Percentiles rank a stretch among this genome's conserved stretches.
Conservation (phyloP, 2,329 filamentous ascomycete genomes). For the Cytospora mali region DNA sequence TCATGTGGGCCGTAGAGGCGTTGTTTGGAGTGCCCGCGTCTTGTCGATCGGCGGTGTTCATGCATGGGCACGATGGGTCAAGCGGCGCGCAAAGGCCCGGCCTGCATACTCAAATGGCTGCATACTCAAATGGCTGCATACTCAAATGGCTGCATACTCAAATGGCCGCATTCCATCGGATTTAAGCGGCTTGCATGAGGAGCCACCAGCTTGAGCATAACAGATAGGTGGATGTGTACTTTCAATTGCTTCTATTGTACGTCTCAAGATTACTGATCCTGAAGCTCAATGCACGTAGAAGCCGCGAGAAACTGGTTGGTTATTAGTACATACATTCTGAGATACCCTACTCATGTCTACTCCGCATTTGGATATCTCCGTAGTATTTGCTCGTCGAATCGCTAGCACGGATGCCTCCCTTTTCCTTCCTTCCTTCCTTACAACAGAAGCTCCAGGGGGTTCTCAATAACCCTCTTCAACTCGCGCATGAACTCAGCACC, state of each 20-base stretch:
- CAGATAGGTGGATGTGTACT: neutral
- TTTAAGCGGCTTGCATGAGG: neutral
- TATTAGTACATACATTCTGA: constrained; percentile 29
- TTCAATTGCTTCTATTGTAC: constrained; percentile 6
- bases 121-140: too few relatives aligned
- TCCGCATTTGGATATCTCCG: constrained; percentile 36
- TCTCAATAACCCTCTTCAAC: constrained; percentile 97
- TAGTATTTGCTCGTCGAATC: constrained; percentile 36
- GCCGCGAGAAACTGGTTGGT: constrained; percentile 22
- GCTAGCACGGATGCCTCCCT: constrained; percentile 40
- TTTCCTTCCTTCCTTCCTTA: constrained; percentile 55
- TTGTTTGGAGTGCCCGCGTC: too few relatives aligned
- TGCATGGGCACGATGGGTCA: neutral
- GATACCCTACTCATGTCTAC: constrained; percentile 17
- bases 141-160: too few relatives aligned
- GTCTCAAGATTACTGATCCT: neutral
- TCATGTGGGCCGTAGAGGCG: neutral
- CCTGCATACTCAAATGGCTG: too few relatives aligned
- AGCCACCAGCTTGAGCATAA: neutral
- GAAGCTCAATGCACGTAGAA: neutral
- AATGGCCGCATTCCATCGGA: too few relatives aligned
- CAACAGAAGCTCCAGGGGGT: constrained; percentile 91
- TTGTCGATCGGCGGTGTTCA: neutral
- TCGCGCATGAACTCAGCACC: constrained; percentile 96
- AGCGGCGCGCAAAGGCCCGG: neutral